Evolutionary conservation across 768 basidiomycete genomes (phyloP).

Genomic region (Boletus speciosus): DNA sequence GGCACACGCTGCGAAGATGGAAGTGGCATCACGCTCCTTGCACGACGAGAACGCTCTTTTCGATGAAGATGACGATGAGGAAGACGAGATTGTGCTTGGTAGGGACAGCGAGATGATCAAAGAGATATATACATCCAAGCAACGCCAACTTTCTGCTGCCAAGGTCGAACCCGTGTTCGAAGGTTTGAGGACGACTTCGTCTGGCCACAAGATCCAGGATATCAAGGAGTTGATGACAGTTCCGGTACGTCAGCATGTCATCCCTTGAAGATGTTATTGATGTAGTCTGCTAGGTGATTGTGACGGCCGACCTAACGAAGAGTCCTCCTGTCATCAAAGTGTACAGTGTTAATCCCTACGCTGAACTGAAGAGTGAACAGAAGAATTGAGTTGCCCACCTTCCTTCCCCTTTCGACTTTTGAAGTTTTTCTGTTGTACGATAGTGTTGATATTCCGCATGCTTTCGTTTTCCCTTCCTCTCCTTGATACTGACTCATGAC

Average conservation of each 20-base stretch:
- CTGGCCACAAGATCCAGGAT: slow-evolving; percentile 95
- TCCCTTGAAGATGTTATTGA: slow-evolving; percentile 3
- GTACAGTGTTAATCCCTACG: slow-evolving; percentile 92
- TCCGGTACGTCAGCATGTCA: slow-evolving; percentile 55
- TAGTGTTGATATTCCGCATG: slow-evolving; percentile 29
- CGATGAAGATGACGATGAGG: slow-evolving; percentile 80
- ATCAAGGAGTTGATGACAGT: slow-evolving; percentile 92
- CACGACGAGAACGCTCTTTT: slow-evolving; percentile 87
- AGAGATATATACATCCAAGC: slow-evolving; percentile 64
- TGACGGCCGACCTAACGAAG: slow-evolving; percentile 93
- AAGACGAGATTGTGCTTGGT: slow-evolving; percentile 78
- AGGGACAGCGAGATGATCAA: slow-evolving; percentile 43
- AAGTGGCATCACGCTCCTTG: slow-evolving; percentile 78
- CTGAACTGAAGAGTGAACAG: slow-evolving; percentile 43
- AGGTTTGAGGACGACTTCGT: slow-evolving; percentile 64
- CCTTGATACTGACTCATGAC: slow-evolving; percentile 30
- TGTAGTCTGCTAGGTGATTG: slow-evolving; percentile 63
- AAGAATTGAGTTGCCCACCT: slow-evolving; percentile 32
- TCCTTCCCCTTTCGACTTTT: background rate
- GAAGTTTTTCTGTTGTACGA: slow-evolving; percentile 27
- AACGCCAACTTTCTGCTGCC: slow-evolving; percentile 71
- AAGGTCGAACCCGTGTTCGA: slow-evolving; percentile 80
- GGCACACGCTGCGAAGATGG: slow-evolving; percentile 89
- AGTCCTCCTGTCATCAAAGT: slow-evolving; percentile 97
- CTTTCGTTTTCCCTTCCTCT: slow-evolving; percentile 30